Evolutionary conservation across 352 stramenopile genomes (phyloP), one percentile per base, ranked within the genome.

Genomic region (Globisporangium nunn): DNA sequence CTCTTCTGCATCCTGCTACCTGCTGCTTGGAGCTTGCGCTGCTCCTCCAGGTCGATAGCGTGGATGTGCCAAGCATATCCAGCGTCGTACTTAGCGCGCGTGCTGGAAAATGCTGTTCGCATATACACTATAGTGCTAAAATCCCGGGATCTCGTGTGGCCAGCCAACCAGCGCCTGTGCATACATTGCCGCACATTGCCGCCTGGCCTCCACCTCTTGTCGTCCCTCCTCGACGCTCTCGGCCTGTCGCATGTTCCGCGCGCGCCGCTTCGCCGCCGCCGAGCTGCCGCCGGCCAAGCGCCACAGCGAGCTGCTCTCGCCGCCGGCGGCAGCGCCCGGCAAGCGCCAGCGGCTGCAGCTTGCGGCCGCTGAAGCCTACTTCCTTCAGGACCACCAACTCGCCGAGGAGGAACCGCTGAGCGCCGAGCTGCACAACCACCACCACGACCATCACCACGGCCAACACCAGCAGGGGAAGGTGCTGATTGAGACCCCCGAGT

Each of bases 211-310:
- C 23, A 23, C 23, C 23, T 23, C 23, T 23, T 23, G 23, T 23
- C 23, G 23, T 23, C 23, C 23, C 23, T 23, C 23, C 23, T 23
- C 23, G 23, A 23, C 23, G 23, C 23, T 23, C 23, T 23, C 35
- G 6, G 35, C 8, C 35, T 14, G 35, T 41, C 35, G 11, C 10
- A 92, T 92, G 81, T 92, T 92, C 54, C 80, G 76, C 54, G 65
- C 78, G n/a, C 77, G 79, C 28, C 85, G 85, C 71, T 75, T 77
- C 57, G 67, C 66, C n/a, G 7, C 37, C 37, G 10, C 37, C 37
- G 78, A 87, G 30, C 65, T 78, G 70, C 72, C 79, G 68, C 72
- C 79, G 44, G 64, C 68, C 45, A 89, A 89, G 77, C 76, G 81
- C 63, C 63, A 68, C 58, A 67, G 64, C 43, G 74, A 67, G 46